phyloP scores from a whole-genome alignment of 179 eudicot species.

The Beta macrorhiza region DNA sequence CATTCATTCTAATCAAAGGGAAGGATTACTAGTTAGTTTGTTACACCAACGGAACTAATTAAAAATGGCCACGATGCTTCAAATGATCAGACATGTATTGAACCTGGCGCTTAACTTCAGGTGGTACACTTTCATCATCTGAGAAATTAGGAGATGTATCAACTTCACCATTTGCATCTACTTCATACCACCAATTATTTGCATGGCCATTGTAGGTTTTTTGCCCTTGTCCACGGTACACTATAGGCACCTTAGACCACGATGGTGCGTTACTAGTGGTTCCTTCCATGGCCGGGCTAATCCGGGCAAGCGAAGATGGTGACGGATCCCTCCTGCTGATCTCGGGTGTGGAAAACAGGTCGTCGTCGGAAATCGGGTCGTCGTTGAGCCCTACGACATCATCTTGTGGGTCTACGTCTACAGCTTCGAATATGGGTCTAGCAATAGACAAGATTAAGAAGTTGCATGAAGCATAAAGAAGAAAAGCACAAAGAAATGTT shows the following conservation, averaged over 20 bases:
- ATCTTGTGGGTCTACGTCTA: neutral
- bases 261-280: neutral
- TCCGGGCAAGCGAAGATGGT: neutral
- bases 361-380: neutral
- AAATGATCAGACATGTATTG: conserved; percentile 6
- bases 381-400: neutral
- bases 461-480: conserved; percentile 18
- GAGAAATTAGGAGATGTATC: conserved; percentile 20
- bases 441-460: conserved; percentile 15
- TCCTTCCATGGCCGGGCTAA: neutral
- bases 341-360: neutral
- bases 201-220: conserved; percentile 9
- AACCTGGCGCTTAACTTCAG: conserved; percentile 4
- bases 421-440: neutral
- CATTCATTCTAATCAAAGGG: no score
- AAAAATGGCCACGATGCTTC: conserved; percentile 15
- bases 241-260: conserved; percentile 3
- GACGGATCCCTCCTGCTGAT: neutral
- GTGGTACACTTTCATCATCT: conserved; percentile 20
- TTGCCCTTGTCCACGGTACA: conserved; percentile 14
- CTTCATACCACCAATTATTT: conserved; percentile 25
- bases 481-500: conserved; percentile 1
- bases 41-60: no score
- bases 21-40: no score
- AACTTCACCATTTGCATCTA: conserved; percentile 21